Conservation (phyloP, 2,329 filamentous ascomycete genomes). For the Fusarium aywerte region DNA sequence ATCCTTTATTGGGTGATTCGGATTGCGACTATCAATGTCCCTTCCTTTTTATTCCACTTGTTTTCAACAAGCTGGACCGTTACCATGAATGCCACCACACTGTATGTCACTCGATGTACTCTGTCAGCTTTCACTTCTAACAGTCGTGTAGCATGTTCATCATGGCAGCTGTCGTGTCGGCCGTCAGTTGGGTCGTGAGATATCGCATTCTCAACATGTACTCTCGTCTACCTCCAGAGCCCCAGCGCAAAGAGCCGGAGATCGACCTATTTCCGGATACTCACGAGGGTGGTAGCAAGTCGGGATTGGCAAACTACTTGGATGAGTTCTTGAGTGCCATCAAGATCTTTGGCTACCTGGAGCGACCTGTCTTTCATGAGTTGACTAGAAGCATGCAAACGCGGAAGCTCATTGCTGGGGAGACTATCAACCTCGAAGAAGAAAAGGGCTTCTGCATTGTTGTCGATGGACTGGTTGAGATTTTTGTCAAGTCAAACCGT, state of each 20-base stretch:
- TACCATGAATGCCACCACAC: slow-evolving; percentile 97
- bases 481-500: slow-evolving; percentile 92
- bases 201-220: slow-evolving; percentile 99
- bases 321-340: slow-evolving; percentile 99
- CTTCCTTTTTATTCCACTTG: slow-evolving; percentile 87
- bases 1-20: slow-evolving; percentile 83
- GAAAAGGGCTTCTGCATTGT: slow-evolving; percentile 98
- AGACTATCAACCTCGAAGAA: slow-evolving; percentile 94
- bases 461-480: slow-evolving; percentile 94
- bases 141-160: slow-evolving; percentile 73
- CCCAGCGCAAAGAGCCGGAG: slow-evolving; percentile 94
- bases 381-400: slow-evolving; percentile 99
- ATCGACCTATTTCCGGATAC: slow-evolving; percentile 95
- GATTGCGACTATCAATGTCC: slow-evolving; percentile 87
- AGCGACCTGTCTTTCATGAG: slow-evolving; percentile 96
- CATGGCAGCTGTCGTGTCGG: slow-evolving; percentile 79
- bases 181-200: slow-evolving; percentile 89
- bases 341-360: slow-evolving; percentile 97
- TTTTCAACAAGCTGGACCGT: slow-evolving; percentile 95
- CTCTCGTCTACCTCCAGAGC: slow-evolving; percentile 89
- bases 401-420: slow-evolving; percentile 91
- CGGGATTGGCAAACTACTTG: slow-evolving; percentile 92
- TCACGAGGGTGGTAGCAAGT: slow-evolving; percentile 88
- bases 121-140: slow-evolving; percentile 23
- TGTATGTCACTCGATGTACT: slow-evolving; percentile 65